Base-by-base conservation (phyloP, 441 rosid genomes). In the Euphorbia celastroides region DNA sequence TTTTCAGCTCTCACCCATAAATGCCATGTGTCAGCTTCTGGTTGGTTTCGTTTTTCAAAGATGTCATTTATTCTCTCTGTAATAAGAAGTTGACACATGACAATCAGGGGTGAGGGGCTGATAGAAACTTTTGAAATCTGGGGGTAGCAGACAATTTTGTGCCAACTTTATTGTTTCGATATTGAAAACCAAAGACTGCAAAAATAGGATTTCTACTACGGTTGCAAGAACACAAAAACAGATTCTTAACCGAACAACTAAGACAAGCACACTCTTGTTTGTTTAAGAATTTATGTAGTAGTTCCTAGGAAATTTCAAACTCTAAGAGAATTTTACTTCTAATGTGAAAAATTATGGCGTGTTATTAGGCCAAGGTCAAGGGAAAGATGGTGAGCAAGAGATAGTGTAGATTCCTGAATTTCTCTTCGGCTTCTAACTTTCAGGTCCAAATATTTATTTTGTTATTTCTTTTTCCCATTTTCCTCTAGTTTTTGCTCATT, bases 301-400 rank as follows among this genome's bases (percentile, higher is more conserved):
- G 11, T 6, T 36, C 11, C 42, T 2, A 36, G 42, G 42, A 36
- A 36, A 36, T 36, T 36, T n/a, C n/a, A n/a, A n/a, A n/a, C n/a
- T n/a, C n/a, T 16, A 17, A 23, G 0, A 48, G 54, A 20, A 48
- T 48, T 48, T 48, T 25, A 32, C 32, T 11, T 55, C 34, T 60
- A 58, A 71, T 34, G 65, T 36, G 23, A 8, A 38, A 9, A n/a
- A n/a, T 22, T 11, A 30, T 52, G n/a, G 17, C 52, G 52, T 51
- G 22, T 69, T 74, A 62, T 68, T 84, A 84, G 89, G 86, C 71
- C 83, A 62, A 79, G 86, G 61, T 65, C 90, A 57, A 69, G 88
- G 80, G 87, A 76, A 42, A 74, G 83, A 80, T 88, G 95, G 92
- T 88, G 87, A 86, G 73, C 56, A 59, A 69, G 64, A 27, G 60